These are phyloP conservation scores for Aspergillus quadrilineatus DNA, from an alignment of 2,329 filamentous ascomycete species.

Conservation along the genomic window DNA sequence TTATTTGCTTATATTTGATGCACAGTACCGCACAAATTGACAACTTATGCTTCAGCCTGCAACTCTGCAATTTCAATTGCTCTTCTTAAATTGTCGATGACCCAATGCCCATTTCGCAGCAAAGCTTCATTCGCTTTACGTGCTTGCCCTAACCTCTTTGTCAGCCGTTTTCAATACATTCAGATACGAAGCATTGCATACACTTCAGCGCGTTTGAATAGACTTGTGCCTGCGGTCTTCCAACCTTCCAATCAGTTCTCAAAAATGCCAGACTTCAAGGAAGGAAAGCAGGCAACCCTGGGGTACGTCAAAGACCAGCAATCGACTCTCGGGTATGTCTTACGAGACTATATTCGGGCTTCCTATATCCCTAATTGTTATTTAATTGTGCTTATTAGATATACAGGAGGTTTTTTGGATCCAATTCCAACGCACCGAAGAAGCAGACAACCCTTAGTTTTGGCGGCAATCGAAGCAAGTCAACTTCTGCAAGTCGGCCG, in stretches of 20 bases:
- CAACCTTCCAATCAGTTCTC: neutral
- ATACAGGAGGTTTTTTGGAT: conserved; percentile 79
- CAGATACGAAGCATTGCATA: neutral
- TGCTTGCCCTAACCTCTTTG: neutral
- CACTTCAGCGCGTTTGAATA: neutral
- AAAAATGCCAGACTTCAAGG: conserved; percentile 22
- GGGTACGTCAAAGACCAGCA: conserved; percentile 81
- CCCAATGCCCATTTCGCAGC: conserved; percentile 4
- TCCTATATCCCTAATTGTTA: neutral
- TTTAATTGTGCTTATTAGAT: conserved; percentile 1
- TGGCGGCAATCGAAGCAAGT: conserved; percentile 54
- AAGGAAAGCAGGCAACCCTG: conserved; percentile 72
- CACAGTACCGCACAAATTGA: neutral
- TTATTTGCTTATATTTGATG: neutral
- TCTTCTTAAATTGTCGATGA: conserved; percentile 14
- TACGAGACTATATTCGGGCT: neutral
- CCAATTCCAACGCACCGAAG: conserved; percentile 61
- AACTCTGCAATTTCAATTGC: conserved; percentile 12
- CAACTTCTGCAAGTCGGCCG: conserved; percentile 27
- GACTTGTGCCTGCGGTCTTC: neutral
- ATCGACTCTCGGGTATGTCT: conserved; percentile 68
- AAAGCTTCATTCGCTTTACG: neutral
- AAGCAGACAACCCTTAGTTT: conserved; percentile 82
- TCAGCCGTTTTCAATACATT: neutral
- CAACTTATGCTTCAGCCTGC: conserved; percentile 20